Base-by-base conservation (phyloP, 2,329 filamentous ascomycete species). In the Aureobasidium sp. region DNA sequence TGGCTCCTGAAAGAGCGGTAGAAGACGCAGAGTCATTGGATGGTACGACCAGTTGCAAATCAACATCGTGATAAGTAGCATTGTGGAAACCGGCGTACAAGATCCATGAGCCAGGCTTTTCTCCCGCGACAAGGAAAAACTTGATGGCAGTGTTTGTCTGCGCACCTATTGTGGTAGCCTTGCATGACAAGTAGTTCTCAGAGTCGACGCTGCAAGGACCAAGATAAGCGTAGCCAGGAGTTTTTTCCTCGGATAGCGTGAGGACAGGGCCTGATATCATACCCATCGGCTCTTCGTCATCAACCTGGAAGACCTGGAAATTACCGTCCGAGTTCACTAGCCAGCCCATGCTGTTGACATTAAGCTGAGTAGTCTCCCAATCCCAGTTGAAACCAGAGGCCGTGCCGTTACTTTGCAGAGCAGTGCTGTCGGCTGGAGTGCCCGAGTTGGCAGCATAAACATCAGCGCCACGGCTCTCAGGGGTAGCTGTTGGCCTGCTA, bases 51-150 rank as follows among this genome's bases (percentile, higher is more conserved):
- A 57, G 8, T 10, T 57, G 53, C 29, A 57, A 15, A 19, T 45
- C 29, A 27, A 57, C 53, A 35, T 57, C 29, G 9, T 10, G 53
- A 25, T 46, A 13, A 8, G 7, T 27, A 4, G 15, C 15, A 46
- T 45, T 40, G n/a, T 57, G 42, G 40, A 45, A 57, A 21, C 53
- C 53, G 3, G 53, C 53, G 31, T 57, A 57, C 38, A 57, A 37
- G 17, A 57, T 25, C 53, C 53, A 57, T 0, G 53, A 57, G 11
- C 29, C 29, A 33, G 40, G 5, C 38, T 19, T 45, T 9, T 57
- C 53, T n/a, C 53, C 53, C n/a, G 40, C 38, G 15, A 25, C 21
- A 15, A 57, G 53, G 53, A 57, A 57, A 11, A 57, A 57, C 6
- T 35, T 27, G n/a, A 46, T 21, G 17, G 23, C 5, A 21, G 53